phyloP scores from a whole-genome alignment of 2,329 filamentous ascomycete species.

The Tolypocladium nubicola region DNA sequence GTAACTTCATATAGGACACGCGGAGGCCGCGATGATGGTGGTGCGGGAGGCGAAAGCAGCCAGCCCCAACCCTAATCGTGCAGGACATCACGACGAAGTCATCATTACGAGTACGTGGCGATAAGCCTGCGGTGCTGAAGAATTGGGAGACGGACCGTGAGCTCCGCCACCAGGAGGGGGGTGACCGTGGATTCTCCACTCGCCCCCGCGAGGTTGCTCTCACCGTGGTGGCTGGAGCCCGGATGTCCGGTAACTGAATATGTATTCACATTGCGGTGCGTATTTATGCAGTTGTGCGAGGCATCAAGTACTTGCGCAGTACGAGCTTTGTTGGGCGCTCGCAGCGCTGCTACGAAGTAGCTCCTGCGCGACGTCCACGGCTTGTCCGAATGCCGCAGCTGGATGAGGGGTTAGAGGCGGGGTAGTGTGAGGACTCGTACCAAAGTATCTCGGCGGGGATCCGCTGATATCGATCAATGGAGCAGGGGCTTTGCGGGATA shows the following conservation, averaged over 20 bases:
- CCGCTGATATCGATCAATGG: background rate
- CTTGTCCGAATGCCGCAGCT: background rate
- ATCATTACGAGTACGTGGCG: background rate
- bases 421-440: background rate
- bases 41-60: background rate
- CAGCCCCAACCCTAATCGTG: background rate
- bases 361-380: background rate
- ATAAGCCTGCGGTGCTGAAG: background rate
- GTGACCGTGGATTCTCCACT: background rate
- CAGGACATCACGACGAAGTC: background rate
- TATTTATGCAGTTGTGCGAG: background rate
- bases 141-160: background rate
- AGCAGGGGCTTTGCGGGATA: background rate
- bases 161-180: background rate
- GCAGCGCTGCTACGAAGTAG: background rate
- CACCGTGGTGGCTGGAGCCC: background rate
- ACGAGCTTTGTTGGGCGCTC: background rate
- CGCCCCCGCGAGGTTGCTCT: background rate
- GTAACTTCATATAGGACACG: background rate
- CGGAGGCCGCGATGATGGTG: background rate
- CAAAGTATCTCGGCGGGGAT: background rate
- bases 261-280: background rate
- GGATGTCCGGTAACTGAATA: too few species aligned
- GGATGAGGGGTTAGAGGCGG: slow-evolving; percentile 1
- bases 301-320: background rate